phyloP scores from a whole-genome alignment of 2,329 filamentous ascomycete genomes.

The Neurospora sp. region DNA sequence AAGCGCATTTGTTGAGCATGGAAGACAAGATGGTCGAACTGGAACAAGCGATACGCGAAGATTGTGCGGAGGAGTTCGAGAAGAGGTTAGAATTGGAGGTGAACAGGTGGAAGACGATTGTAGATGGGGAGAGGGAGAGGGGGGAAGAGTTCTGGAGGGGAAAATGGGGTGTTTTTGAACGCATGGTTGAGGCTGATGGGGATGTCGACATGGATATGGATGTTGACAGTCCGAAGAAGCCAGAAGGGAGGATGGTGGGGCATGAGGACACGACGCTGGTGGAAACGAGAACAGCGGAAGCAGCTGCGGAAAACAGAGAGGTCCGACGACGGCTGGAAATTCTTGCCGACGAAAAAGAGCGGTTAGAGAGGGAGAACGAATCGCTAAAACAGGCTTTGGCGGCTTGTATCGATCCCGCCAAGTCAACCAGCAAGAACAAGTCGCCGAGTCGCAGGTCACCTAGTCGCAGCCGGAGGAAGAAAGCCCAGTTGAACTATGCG shows the following conservation, averaged over 20 bases:
- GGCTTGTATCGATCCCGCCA: conserved; percentile 8
- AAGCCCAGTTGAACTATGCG: not conserved
- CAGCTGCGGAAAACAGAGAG: not conserved
- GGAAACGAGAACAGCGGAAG: not conserved
- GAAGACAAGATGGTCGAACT: conserved; percentile 56
- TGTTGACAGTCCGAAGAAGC: not conserved
- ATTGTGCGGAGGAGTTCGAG: conserved; percentile 83
- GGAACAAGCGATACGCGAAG: conserved; percentile 79
- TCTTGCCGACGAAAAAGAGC: conserved; percentile 56
- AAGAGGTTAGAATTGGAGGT: conserved; percentile 63
- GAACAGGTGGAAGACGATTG: conserved; percentile 67
- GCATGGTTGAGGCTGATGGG: conserved; percentile 36
- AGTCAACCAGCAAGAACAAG: not conserved
- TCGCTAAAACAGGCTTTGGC: conserved; percentile 56
- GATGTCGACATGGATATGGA: conserved; percentile 45
- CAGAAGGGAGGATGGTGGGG: not conserved
- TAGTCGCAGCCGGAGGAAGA: not conserved
- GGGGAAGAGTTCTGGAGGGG: conserved; percentile 78
- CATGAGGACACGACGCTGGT: not conserved
- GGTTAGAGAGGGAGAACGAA: conserved; percentile 53
- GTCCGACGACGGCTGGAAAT: conserved; percentile 31
- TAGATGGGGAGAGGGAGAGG: conserved; percentile 69
- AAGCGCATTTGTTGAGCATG: conserved; percentile 62
- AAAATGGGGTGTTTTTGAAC: conserved; percentile 58
- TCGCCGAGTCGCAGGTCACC: not conserved